phyloP scores from a whole-genome alignment of 1,139 yeast species.

The Sugiyamaella pinicola region DNA sequence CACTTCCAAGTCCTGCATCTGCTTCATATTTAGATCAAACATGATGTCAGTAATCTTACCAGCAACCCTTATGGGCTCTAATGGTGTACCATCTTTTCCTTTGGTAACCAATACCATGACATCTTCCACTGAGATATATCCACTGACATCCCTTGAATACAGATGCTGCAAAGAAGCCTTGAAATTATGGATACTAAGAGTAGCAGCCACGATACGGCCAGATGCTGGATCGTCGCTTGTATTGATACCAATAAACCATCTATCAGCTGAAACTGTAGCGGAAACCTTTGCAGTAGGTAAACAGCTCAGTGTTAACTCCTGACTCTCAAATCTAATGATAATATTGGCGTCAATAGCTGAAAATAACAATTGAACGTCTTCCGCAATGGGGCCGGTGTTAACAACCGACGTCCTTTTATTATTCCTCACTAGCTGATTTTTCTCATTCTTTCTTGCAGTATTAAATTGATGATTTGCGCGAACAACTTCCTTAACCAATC shows the following conservation, averaged over 20 bases:
- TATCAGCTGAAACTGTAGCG: conserved; percentile 74
- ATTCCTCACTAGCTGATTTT: conserved; percentile 1
- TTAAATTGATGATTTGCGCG: conserved; percentile 22
- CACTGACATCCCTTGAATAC: conserved; percentile 87
- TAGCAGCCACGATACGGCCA: conserved; percentile 48
- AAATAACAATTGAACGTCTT: conserved; percentile 28
- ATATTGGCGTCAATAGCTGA: conserved; percentile 63
- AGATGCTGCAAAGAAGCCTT: conserved; percentile 82
- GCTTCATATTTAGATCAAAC: conserved; percentile 75
- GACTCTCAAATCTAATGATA: conserved; percentile 68
- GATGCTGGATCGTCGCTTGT: conserved; percentile 50
- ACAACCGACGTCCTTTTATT: neutral
- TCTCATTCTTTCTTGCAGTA: conserved; percentile 7
- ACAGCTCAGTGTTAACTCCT: conserved; percentile 77
- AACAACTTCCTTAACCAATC: conserved; percentile 20
- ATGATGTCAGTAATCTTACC: conserved; percentile 59
- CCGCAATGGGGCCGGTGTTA: neutral
- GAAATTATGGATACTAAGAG: conserved; percentile 54
- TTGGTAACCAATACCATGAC: conserved; percentile 47
- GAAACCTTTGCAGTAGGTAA: conserved; percentile 93
- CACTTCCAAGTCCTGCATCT: conserved; percentile 79
- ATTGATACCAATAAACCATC: conserved; percentile 59
- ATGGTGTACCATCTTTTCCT: conserved; percentile 30
- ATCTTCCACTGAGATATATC: conserved; percentile 61
- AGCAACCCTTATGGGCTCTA: conserved; percentile 45